Conservation (phyloP, 2,329 filamentous ascomycete species). For the Alternaria incomplexa region DNA sequence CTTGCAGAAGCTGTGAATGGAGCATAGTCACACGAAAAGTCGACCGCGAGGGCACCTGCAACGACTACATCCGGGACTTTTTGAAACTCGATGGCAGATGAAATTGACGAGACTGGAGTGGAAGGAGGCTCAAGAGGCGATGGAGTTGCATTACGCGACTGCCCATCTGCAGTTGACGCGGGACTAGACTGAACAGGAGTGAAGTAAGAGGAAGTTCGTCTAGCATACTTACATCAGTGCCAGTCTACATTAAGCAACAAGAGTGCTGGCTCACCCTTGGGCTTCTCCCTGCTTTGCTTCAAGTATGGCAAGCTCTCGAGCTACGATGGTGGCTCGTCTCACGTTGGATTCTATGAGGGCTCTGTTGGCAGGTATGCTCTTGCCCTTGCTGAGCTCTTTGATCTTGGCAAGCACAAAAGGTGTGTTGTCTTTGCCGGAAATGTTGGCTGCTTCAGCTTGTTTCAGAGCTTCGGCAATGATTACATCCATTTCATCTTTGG, state of each 20-base stretch:
- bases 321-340: conserved; percentile 67
- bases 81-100: conserved; percentile 3
- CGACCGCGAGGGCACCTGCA: conserved; percentile 87
- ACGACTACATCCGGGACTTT: conserved; percentile 71
- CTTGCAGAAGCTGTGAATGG: conserved; percentile 51
- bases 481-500: conserved; percentile 57
- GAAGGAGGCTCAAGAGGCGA: conserved; percentile 15
- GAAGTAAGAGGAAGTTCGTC: conserved; percentile 29
- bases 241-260: conserved; percentile 36
- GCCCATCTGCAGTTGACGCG: neutral
- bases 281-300: conserved; percentile 49
- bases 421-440: conserved; percentile 78
- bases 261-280: conserved; percentile 47
- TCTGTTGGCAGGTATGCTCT: conserved; percentile 76
- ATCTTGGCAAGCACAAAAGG: conserved; percentile 83
- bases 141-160: conserved; percentile 16
- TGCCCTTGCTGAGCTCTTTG: conserved; percentile 75
- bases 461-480: conserved; percentile 50
- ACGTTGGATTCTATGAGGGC: conserved; percentile 73
- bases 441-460: conserved; percentile 48
- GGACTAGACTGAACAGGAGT: conserved; percentile 26
- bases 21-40: conserved; percentile 81
- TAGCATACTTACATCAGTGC: conserved; percentile 50
- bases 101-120: conserved; percentile 9
- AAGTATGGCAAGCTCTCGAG: conserved; percentile 65